Percentiles rank a stretch among this genome's conserved stretches.
phyloP scores from a whole-genome alignment of 2,329 filamentous ascomycete species.

The Ceratocystis destructans region DNA sequence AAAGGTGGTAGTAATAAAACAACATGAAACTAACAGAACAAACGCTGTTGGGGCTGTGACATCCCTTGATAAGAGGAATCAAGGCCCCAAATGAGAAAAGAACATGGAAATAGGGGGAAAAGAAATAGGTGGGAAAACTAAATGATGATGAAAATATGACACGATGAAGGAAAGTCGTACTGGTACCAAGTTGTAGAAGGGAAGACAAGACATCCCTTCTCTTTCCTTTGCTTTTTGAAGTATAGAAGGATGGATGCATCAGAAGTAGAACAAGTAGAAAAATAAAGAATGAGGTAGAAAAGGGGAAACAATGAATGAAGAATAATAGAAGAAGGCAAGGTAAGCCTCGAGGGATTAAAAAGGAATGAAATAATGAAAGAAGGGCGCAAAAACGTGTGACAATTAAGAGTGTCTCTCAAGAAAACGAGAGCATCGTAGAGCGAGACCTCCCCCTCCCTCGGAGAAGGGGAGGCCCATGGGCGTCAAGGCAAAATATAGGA shows the following conservation, averaged over 20 bases:
- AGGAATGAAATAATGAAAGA: conserved; percentile 10
- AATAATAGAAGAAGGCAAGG: neutral
- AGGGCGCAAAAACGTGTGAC: conserved; percentile 3
- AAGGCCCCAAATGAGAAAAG: neutral
- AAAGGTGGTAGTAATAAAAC: neutral
- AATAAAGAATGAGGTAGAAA: neutral
- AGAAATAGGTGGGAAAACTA: neutral
- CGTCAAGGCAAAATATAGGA: neutral
- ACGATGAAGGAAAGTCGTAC: neutral
- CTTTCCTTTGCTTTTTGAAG: conserved; percentile 7
- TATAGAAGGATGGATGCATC: neutral
- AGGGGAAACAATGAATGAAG: neutral
- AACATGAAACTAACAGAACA: neutral
- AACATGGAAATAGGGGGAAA: neutral
- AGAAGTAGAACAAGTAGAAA: conserved; percentile 7
- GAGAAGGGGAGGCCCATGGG: neutral
- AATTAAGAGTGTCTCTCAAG: too few relatives aligned
- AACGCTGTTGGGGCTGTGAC: neutral
- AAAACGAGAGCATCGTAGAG: neutral
- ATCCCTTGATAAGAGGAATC: neutral
- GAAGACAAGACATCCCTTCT: neutral
- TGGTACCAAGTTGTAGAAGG: conserved; percentile 6
- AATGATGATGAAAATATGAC: neutral
- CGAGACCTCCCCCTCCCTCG: neutral
- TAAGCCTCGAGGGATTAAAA: neutral